A percentile compares a stretch with the other conserved stretches of the same genome.
Conservation (phyloP, 345 rosid genomes). For the Syzygium aromaticum region DNA sequence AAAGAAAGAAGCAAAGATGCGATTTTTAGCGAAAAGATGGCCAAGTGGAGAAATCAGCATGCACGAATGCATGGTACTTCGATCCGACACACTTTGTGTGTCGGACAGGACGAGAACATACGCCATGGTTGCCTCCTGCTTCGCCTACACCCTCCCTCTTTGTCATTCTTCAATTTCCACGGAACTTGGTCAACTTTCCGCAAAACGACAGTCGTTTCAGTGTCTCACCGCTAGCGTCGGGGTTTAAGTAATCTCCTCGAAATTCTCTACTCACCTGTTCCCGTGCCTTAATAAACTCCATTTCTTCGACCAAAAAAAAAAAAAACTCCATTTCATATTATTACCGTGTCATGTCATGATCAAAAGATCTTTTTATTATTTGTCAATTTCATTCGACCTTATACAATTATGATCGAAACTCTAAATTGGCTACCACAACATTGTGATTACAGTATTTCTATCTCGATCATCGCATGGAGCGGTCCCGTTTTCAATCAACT, state of each 20-base stretch:
- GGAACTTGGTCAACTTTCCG: background rate
- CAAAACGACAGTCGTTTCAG: background rate
- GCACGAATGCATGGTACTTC: background rate
- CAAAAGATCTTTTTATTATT: too few relatives aligned
- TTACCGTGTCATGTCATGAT: background rate
- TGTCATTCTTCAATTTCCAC: background rate
- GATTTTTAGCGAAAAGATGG: background rate
- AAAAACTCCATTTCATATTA: background rate
- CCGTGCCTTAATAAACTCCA: background rate
- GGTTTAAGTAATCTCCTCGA: background rate
- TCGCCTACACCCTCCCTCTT: background rate
- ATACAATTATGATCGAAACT: background rate
- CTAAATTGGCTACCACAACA: rapidly evolving
- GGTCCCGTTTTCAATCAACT: background rate
- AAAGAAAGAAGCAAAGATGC: background rate
- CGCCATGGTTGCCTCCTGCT: background rate
- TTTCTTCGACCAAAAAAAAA: too few relatives aligned
- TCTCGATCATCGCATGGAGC: background rate
- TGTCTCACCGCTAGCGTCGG: background rate
- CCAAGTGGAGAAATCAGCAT: background rate
- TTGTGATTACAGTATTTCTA: background rate
- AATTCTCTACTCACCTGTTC: background rate
- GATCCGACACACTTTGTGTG: background rate
- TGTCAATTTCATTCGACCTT: too few relatives aligned
- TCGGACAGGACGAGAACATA: background rate